These are phyloP conservation scores for Haplosporangium gracile DNA, from an alignment of 192 early-diverging fungal species.

Conservation along the genomic window DNA sequence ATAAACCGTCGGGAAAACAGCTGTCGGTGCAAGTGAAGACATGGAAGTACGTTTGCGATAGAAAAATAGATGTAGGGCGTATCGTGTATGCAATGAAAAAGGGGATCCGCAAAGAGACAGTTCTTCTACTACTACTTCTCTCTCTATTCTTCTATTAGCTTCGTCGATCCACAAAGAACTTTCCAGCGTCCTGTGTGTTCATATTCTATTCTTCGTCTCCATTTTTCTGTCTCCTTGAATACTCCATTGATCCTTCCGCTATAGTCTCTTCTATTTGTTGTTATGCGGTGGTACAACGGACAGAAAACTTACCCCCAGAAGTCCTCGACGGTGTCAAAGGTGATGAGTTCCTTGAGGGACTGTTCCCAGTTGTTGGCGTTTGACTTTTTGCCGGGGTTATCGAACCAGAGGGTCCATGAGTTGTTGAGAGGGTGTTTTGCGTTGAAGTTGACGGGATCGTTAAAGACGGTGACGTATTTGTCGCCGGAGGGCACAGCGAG, in stretches of 20 bases:
- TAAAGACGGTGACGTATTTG: constrained; percentile 59
- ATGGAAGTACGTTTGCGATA: not conserved
- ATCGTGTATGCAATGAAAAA: not conserved
- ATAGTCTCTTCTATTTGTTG: not conserved
- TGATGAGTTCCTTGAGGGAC: constrained; percentile 91
- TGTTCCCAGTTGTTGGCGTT: constrained; percentile 84
- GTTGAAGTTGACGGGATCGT: constrained; percentile 66
- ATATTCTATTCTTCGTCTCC: not conserved
- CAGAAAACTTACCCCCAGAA: constrained; percentile 89
- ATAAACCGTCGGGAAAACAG: constrained; percentile 3
- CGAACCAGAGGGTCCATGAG: constrained; percentile 96
- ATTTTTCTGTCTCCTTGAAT: not conserved
- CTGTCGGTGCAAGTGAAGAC: not conserved
- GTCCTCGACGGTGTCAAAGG: constrained; percentile 93
- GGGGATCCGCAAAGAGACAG: not conserved
- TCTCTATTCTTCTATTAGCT: not conserved
- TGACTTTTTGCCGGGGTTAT: constrained; percentile 85
- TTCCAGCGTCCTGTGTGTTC: not conserved
- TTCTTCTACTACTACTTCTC: not conserved
- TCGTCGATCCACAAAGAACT: no score
- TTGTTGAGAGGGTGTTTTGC: constrained; percentile 91
- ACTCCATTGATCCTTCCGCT: not conserved
- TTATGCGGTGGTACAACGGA: not conserved
- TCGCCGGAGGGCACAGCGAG: constrained; percentile 48
- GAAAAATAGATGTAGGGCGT: not conserved